Percentiles rank a stretch among this genome's conserved stretches.
Evolutionary conservation across 495 filamentous ascomycete species (phyloP).

Genomic region (Aspergillus egyptiacus): DNA sequence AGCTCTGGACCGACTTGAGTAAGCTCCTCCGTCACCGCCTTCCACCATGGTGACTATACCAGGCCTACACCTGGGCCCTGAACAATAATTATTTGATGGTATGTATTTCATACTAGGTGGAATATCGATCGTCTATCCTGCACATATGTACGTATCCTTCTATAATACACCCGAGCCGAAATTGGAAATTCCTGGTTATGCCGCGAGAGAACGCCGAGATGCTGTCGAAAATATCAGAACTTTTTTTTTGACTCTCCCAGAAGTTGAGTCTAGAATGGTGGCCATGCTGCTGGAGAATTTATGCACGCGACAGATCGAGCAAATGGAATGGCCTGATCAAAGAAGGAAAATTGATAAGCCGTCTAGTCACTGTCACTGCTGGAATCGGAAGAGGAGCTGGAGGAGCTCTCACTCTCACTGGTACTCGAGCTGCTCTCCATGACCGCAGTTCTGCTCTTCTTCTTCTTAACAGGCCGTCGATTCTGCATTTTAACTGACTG

Average conservation of each 20-base stretch:
- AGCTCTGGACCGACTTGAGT: constrained; percentile 28
- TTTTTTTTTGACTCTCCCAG: constrained; percentile 3
- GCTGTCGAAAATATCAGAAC: neutral
- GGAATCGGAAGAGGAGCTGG: no score
- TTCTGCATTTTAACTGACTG: no score
- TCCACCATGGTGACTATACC: constrained; percentile 8
- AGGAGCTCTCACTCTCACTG: no score
- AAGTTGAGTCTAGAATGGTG: neutral
- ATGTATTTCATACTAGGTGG: neutral
- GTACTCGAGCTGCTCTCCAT: no score
- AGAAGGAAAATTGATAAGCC: no score
- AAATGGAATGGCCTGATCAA: no score
- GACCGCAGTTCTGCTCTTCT: no score
- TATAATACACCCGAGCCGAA: neutral
- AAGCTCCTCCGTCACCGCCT: constrained; percentile 26
- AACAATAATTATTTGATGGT: neutral
- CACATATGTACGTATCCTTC: neutral
- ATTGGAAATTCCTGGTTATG: no score
- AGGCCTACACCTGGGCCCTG: neutral
- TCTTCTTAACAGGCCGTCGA: no score
- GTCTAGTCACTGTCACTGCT: no score
- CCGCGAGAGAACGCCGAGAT: constrained; percentile 2
- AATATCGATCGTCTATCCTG: neutral
- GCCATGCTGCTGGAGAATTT: no score
- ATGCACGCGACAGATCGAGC: neutral